Base-by-base conservation (phyloP, 345 rosid genomes). In the Salix dunnii region DNA sequence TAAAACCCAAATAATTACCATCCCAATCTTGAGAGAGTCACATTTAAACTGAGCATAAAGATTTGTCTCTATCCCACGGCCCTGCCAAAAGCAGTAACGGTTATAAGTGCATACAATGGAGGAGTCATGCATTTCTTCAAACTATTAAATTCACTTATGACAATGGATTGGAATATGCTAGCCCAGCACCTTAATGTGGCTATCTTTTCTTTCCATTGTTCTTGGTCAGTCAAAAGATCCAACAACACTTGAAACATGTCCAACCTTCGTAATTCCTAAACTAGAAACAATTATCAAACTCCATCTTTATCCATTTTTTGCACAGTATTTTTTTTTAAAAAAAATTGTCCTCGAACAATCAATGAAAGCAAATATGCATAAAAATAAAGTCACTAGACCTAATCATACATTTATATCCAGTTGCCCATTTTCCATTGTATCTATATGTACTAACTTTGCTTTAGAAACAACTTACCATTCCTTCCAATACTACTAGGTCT, bases 61-160 rank as follows among this genome's bases (percentile, higher is more conserved):
- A 80, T 96, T 96, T 58, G 98, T 96, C 90, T 96, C 98, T 75
- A 96, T 94, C 70, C 97, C 99, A 61, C 97, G 98, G 58, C 99
- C 99, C 98, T 96, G 92, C 71, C 64, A 80, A 80, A 53, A 75
- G 76, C 46, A 83, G 68, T 5, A 53, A 72, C 68, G n/a, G 3
- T 6, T 70, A 71, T 28, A 43, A 25, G 30, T 8, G 36, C 55
- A 58, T 12, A 10, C 25, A 58, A 2, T 0, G 6, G 14, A 23
- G 63, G 63, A 10, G 2, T 6, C 23, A 51, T 10, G 6, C 5
- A 58, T 58, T 58, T 58, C 63, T 58, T 58, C 2, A 11, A 55
- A 9, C 12, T 58, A 30, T 46, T 61, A 58, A 33, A 25, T 70
- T 27, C 9, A 33, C 35, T 49, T 30, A 65, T 38, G 27, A 49